phyloP scores from a whole-genome alignment of 805 yeast genomes.

The Diddensiella santjacobensis region DNA sequence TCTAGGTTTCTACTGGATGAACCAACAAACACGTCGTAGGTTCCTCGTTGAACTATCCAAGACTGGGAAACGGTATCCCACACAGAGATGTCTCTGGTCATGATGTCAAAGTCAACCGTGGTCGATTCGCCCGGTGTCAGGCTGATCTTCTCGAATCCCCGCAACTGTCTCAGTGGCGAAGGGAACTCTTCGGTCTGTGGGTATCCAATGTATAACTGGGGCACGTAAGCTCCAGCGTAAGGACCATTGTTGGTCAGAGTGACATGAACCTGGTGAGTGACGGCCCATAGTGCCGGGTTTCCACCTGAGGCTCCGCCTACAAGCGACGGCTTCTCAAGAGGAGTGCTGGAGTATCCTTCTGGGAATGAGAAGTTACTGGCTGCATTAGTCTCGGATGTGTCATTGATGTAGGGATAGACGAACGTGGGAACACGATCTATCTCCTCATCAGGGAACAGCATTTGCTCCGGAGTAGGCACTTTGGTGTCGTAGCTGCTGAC shows the following conservation, averaged over 20 bases:
- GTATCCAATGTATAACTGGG: constrained; percentile 51
- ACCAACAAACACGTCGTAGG: constrained; percentile 49
- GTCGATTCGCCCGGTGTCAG: constrained; percentile 41
- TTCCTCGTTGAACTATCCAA: constrained; percentile 57
- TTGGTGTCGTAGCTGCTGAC: constrained; percentile 19
- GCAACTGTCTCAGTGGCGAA: constrained; percentile 50
- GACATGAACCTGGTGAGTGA: constrained; percentile 44
- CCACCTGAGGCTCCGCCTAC: constrained; percentile 50
- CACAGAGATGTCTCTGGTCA: constrained; percentile 50
- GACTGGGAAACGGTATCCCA: constrained; percentile 56
- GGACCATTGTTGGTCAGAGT: constrained; percentile 48
- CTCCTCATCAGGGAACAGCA: constrained; percentile 48
- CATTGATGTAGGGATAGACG: constrained; percentile 50
- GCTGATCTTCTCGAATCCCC: constrained; percentile 56
- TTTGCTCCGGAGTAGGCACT: constrained; percentile 35
- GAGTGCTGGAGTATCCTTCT: constrained; percentile 35
- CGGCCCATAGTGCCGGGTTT: constrained; percentile 57
- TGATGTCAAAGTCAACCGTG: constrained; percentile 41
- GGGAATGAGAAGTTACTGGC: constrained; percentile 37
- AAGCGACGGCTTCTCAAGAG: constrained; percentile 23
- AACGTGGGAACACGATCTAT: constrained; percentile 51
- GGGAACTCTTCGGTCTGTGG: constrained; percentile 38
- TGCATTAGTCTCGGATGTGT: constrained; percentile 34
- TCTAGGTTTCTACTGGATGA: constrained; percentile 28
- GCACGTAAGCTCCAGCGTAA: constrained; percentile 45